phyloP scores from a whole-genome alignment of 1,284 basidiomycete species.

The Rhodotorula sp. region DNA sequence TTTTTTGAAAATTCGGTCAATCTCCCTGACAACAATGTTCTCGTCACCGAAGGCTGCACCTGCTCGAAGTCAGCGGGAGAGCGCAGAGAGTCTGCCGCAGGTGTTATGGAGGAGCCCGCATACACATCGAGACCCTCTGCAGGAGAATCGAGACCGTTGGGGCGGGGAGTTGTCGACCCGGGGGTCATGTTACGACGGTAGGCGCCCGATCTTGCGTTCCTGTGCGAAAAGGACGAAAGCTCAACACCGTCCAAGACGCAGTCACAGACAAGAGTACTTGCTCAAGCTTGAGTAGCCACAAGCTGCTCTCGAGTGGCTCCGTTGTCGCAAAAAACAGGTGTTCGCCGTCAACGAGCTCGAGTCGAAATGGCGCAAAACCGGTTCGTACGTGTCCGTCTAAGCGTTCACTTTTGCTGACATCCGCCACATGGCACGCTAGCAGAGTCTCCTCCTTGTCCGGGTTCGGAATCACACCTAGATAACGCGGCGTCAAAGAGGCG shows the following conservation, averaged over 20 bases:
- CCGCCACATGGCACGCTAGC: neutral
- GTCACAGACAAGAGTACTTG: accelerated
- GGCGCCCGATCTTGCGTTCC: neutral
- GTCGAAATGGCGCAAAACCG: neutral
- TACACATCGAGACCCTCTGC: no score
- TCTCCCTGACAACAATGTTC: no score
- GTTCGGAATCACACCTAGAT: neutral
- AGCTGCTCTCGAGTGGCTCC: neutral
- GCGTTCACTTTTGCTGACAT: neutral
- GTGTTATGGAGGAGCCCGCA: no score
- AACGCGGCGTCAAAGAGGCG: neutral
- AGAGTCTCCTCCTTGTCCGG: no score
- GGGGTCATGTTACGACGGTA: no score
- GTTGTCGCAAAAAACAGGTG: neutral
- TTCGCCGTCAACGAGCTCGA: neutral
- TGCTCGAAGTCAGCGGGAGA: no score
- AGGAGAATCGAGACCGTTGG: no score
- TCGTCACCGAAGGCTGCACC: no score
- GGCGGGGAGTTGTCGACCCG: no score
- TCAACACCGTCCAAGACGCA: neutral
- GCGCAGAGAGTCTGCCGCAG: no score
- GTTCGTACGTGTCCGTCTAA: neutral
- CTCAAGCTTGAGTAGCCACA: neutral
- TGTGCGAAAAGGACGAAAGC: neutral
- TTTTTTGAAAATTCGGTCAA: no score